Evolutionary conservation across 805 yeast genomes (phyloP).

Genomic region (Kodamaea laetipori): DNA sequence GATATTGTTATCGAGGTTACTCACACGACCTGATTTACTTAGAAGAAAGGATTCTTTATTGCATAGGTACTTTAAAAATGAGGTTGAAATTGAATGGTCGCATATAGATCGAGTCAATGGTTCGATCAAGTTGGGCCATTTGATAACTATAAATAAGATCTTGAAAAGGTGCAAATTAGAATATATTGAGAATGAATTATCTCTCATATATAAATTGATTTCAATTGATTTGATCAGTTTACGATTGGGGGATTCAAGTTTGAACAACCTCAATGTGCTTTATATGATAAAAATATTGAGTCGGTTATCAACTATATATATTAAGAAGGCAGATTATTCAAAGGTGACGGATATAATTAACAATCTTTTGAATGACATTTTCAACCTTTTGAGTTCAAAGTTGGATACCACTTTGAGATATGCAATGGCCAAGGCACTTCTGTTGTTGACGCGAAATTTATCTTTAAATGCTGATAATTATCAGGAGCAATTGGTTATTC

Average conservation of each 20-base stretch:
- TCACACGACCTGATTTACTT: slow-evolving; percentile 51
- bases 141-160: slow-evolving; percentile 43
- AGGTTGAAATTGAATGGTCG: slow-evolving; percentile 23
- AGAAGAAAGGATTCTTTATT: slow-evolving; percentile 20
- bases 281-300: slow-evolving; percentile 37
- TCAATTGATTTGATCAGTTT: slow-evolving; percentile 19
- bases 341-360: slow-evolving; percentile 52
- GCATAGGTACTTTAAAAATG: slow-evolving; percentile 19
- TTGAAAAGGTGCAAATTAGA: slow-evolving; percentile 27
- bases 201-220: slow-evolving; percentile 19
- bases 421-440: slow-evolving; percentile 64
- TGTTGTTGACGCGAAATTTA: slow-evolving; percentile 46
- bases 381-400: slow-evolving; percentile 37
- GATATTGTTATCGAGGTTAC: slow-evolving; percentile 51
- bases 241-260: slow-evolving; percentile 14
- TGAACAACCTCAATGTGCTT: slow-evolving; percentile 22
- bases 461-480: slow-evolving; percentile 34
- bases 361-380: slow-evolving; percentile 43
- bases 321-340: slow-evolving; percentile 31
- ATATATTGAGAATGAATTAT: slow-evolving; percentile 13
- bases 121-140: slow-evolving; percentile 35
- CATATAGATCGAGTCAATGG: slow-evolving; percentile 9
- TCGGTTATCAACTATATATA: slow-evolving; percentile 36
- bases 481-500: slow-evolving; percentile 44
- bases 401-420: slow-evolving; percentile 61